Conservation (phyloP, 768 basidiomycete species). For the Collybia sp. region DNA sequence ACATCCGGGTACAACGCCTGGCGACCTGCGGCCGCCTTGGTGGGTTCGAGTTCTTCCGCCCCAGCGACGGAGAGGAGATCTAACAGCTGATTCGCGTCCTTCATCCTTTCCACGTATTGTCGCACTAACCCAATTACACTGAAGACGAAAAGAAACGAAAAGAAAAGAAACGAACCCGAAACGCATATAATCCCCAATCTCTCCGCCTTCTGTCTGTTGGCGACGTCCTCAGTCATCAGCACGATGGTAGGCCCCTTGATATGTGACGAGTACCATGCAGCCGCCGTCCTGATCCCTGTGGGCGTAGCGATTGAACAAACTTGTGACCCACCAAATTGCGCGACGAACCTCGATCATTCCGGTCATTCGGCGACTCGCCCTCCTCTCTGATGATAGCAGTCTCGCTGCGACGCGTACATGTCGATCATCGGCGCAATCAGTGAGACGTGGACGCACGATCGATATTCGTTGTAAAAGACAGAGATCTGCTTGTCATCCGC, state of each 20-base stretch:
- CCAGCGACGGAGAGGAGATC: slow-evolving; percentile 78
- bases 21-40: slow-evolving; percentile 45
- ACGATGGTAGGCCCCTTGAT: slow-evolving; percentile 63
- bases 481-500: slow-evolving; percentile 81
- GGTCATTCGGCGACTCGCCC: slow-evolving; percentile 85
- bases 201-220: slow-evolving; percentile 74
- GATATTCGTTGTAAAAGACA: slow-evolving; percentile 85
- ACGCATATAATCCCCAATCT: slow-evolving; percentile 52
- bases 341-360: slow-evolving; percentile 84
- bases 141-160: slow-evolving; percentile 1
- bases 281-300: slow-evolving; percentile 82
- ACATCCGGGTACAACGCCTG: slow-evolving; percentile 77
- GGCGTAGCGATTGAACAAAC: not conserved
- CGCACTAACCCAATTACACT: slow-evolving; percentile 40
- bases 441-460: slow-evolving; percentile 49
- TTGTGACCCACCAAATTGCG: not conserved
- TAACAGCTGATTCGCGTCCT: slow-evolving; percentile 58
- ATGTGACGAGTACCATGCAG: slow-evolving; percentile 84
- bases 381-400: slow-evolving; percentile 76
- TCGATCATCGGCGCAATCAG: not conserved
- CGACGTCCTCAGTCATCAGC: slow-evolving; percentile 86
- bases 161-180: slow-evolving; percentile 44
- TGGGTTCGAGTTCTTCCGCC: slow-evolving; percentile 59
- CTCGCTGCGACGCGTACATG: slow-evolving; percentile 40
- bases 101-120: slow-evolving; percentile 77